Conservation (phyloP, 768 basidiomycete genomes). For the Trametes gibbosa region DNA sequence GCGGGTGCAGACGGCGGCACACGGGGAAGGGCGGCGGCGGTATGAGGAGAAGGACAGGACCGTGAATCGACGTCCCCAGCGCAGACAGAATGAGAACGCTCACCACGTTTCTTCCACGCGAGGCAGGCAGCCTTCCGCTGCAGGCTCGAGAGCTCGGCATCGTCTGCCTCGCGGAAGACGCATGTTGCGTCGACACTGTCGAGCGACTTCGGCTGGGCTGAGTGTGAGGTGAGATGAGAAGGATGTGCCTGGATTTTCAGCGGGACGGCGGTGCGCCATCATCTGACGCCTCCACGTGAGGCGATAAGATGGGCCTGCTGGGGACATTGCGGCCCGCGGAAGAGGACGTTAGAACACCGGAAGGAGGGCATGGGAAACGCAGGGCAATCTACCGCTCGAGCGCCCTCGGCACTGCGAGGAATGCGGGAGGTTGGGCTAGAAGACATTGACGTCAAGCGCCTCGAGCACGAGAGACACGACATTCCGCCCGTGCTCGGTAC, state of each 20-base stretch:
- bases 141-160: background rate
- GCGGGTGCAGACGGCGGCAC: background rate
- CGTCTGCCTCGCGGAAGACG: conserved; percentile 6
- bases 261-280: conserved; percentile 4
- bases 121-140: background rate
- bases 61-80: background rate
- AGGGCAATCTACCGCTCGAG: conserved; percentile 2
- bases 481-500: conserved; percentile 8
- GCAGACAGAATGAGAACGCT: background rate
- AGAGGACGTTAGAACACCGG: conserved; percentile 13
- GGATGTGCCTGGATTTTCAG: conserved; percentile 6
- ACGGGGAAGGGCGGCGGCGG: background rate
- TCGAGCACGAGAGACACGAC: conserved; percentile 5
- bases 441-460: conserved; percentile 13
- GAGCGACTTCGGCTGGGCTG: background rate
- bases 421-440: conserved; percentile 2
- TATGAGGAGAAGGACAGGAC: background rate
- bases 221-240: background rate
- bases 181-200: conserved; percentile 1
- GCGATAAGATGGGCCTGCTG: conserved; percentile 8
- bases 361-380: conserved; percentile 5
- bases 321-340: background rate
- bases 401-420: background rate
- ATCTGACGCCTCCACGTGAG: conserved; percentile 15
- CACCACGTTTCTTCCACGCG: background rate